These are phyloP conservation scores for Oryza nivara DNA, from an alignment of 176 grass and related monocot genomes.

Conservation along the genomic window DNA sequence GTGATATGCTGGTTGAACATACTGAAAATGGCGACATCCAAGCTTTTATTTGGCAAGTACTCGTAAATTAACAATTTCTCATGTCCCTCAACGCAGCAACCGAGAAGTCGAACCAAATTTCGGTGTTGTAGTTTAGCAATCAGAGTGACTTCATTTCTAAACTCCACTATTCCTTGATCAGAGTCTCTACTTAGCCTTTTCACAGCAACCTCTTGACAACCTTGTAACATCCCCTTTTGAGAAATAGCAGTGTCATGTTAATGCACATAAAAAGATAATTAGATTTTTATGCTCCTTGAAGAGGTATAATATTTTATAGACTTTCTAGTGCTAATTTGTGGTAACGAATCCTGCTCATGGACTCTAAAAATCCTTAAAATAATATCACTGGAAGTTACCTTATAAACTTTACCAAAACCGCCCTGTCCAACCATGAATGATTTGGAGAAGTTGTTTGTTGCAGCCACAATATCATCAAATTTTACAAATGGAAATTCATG, in stretches of 20 bases:
- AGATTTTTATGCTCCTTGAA: no score
- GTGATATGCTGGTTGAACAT: background rate
- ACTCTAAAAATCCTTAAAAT: no score
- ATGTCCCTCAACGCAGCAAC: conserved; percentile 47
- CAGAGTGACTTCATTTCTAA: conserved; percentile 37
- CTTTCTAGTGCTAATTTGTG: no score
- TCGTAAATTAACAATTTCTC: conserved; percentile 56
- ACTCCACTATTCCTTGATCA: conserved; percentile 51
- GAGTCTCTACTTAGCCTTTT: conserved; percentile 60
- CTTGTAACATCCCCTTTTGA: conserved; percentile 30
- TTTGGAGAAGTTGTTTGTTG: conserved; percentile 54
- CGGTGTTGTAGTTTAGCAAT: conserved; percentile 50
- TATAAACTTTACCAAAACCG: conserved; percentile 67
- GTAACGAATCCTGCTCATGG: no score
- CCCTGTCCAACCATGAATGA: conserved; percentile 45
- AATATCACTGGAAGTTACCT: conserved; percentile 35
- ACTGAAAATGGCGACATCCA: conserved; percentile 49
- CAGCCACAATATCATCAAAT: conserved; percentile 36
- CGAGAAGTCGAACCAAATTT: conserved; percentile 48
- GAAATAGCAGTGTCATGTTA: background rate
- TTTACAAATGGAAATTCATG: conserved; percentile 41
- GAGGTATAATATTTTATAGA: no score
- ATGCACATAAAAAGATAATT: no score
- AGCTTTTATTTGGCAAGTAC: conserved; percentile 23
- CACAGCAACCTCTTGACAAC: conserved; percentile 47